These are phyloP conservation scores for Ophiostoma ips DNA, from an alignment of 2,329 filamentous ascomycete species.

Conservation along the genomic window DNA sequence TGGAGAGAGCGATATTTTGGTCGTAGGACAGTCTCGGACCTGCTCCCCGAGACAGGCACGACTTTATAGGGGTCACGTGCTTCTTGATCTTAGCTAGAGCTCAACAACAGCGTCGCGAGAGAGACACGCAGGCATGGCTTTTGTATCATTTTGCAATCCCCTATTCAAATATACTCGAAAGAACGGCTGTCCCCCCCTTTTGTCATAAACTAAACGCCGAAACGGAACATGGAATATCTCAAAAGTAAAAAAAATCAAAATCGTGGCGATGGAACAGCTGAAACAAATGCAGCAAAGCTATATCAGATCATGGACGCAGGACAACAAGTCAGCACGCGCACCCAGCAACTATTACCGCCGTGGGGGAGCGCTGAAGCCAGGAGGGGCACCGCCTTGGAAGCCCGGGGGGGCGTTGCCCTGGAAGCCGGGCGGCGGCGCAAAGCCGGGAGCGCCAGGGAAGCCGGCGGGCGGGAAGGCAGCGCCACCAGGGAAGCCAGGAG, in stretches of 20 bases:
- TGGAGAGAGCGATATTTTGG: background rate
- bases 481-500: conserved; percentile 21
- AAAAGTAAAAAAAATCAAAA: background rate
- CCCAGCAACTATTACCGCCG: conserved; percentile 30
- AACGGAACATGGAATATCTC: conserved; percentile 2
- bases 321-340: background rate
- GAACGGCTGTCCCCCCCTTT: background rate
- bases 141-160: background rate
- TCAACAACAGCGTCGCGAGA: too few relatives aligned
- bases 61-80: too few relatives aligned
- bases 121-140: too few relatives aligned
- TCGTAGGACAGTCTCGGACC: background rate
- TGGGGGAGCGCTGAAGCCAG: conserved; percentile 63
- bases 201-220: background rate
- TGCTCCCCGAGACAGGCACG: too few relatives aligned
- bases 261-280: background rate
- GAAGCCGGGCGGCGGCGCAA: conserved; percentile 38
- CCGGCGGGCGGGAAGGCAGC: conserved; percentile 30
- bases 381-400: conserved; percentile 38
- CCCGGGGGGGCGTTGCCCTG: conserved; percentile 34
- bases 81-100: background rate
- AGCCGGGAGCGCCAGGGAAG: conserved; percentile 25
- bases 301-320: background rate
- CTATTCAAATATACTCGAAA: background rate
- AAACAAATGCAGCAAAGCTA: background rate